phyloP scores from a whole-genome alignment of 495 filamentous ascomycete species.

The Aspergillus bridgeri region DNA sequence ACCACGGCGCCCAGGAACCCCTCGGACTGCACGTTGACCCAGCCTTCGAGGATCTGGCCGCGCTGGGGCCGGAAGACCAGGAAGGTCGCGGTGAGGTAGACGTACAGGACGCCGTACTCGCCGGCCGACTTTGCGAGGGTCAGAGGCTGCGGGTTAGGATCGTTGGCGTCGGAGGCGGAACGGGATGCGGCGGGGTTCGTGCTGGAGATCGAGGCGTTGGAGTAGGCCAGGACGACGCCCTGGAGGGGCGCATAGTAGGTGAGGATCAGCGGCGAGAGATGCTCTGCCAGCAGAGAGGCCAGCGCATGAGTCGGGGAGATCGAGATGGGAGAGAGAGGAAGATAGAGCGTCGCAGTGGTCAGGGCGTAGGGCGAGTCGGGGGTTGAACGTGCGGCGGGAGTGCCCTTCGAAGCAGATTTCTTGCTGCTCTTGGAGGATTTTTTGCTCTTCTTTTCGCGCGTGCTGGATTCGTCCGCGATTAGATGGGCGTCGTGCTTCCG shows the following conservation, averaged over 20 bases:
- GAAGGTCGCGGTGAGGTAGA: slow-evolving; percentile 73
- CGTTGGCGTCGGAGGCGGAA: slow-evolving; percentile 25
- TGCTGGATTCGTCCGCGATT: slow-evolving; percentile 13
- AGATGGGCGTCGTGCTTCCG: slow-evolving; percentile 34
- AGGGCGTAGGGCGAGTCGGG: slow-evolving; percentile 55
- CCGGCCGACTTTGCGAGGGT: slow-evolving; percentile 55
- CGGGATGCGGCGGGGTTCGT: slow-evolving; percentile 22
- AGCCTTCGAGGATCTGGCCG: slow-evolving; percentile 58
- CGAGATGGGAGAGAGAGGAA: slow-evolving; percentile 66
- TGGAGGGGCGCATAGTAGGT: slow-evolving; percentile 69
- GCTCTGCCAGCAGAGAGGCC: slow-evolving; percentile 65
- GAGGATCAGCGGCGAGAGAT: slow-evolving; percentile 72
- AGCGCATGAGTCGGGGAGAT: slow-evolving; percentile 61
- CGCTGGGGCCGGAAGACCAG: slow-evolving; percentile 62
- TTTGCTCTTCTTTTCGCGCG: slow-evolving; percentile 20
- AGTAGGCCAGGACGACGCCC: slow-evolving; percentile 70
- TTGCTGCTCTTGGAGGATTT: slow-evolving; percentile 24
- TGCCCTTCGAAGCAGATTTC: slow-evolving; percentile 13
- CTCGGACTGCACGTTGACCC: slow-evolving; percentile 69
- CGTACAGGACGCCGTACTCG: slow-evolving; percentile 64
- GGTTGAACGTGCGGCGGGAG: slow-evolving; percentile 6
- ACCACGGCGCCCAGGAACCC: slow-evolving; percentile 67
- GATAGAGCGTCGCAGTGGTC: slow-evolving; percentile 63
- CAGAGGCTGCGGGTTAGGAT: slow-evolving; percentile 36
- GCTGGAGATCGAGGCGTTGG: slow-evolving; percentile 51